These are phyloP conservation scores for Kandelia obovata DNA, from an alignment of 345 rosid species.

Conservation along the genomic window DNA sequence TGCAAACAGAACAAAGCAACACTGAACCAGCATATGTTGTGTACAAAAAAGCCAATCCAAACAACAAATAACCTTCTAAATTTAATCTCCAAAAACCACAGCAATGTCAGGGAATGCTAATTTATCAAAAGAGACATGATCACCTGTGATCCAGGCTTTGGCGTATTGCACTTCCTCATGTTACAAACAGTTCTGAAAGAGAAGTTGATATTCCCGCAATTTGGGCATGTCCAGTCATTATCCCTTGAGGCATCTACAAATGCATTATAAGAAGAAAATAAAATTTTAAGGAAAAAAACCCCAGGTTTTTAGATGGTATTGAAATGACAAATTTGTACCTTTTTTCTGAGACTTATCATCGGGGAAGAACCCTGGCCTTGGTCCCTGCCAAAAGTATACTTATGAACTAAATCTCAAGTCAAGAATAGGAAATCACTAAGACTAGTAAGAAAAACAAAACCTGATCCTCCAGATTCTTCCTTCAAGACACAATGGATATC, in stretches of 20 bases:
- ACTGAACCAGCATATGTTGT: not conserved
- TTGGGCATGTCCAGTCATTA: constrained; percentile 97
- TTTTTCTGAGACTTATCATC: constrained; percentile 75
- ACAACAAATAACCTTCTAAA: not conserved
- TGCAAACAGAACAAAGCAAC: not conserved
- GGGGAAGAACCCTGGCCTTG: constrained; percentile 75
- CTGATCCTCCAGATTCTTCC: not conserved
- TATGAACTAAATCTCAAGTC: constrained; percentile 4
- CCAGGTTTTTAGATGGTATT: not conserved
- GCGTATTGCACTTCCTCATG: constrained; percentile 99
- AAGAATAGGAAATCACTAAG: not conserved
- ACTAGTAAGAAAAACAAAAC: not conserved
- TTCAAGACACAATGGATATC: not conserved
- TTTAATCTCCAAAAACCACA: not conserved
- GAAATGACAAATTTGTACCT: constrained; percentile 41
- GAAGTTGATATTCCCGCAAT: constrained; percentile 94
- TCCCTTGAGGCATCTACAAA: constrained; percentile 70
- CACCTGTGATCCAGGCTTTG: constrained; percentile 93
- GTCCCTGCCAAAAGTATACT: constrained; percentile 48
- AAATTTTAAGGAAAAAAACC: not conserved
- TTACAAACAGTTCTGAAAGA: constrained; percentile 92
- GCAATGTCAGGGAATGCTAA: not conserved
- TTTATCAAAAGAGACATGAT: not conserved
- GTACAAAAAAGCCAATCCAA: not conserved
- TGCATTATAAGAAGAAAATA: constrained; percentile 9